Evolutionary conservation across 139 green algal genomes (phyloP), one percentile per base, ranked within the genome.

Genomic region (Chlorella sp.): DNA sequence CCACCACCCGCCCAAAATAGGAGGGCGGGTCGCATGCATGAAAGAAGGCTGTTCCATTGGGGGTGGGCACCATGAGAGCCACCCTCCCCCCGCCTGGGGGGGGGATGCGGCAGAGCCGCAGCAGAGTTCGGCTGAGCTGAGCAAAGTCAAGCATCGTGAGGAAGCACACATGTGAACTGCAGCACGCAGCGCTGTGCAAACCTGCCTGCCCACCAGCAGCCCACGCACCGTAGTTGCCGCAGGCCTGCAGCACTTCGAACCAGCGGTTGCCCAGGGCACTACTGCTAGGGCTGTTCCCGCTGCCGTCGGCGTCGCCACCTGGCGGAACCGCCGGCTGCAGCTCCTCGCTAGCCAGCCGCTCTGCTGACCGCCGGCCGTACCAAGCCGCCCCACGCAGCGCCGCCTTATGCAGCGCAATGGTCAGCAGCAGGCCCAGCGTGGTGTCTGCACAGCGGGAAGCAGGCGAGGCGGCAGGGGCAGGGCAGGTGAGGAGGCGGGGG

Each of bases 161-260:
- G n/a, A n/a, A n/a, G n/a, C n/a, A n/a, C n/a, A n/a, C n/a, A n/a
- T n/a, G n/a, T n/a, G n/a, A n/a, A n/a, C n/a, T n/a, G n/a, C n/a
- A n/a, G n/a, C n/a, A n/a, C n/a, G n/a, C n/a, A n/a, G n/a, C n/a
- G n/a, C n/a, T n/a, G n/a, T 60, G 51, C 14, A 54, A 17, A 7
- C 34, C 13, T 44, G 9, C 68, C 68, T n/a, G 4, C 69, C 51
- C 38, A 20, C 0, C 22, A 34, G 9, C 41, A 38, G 24, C 26
- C 32, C 13, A 6, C 30, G 28, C 67, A 89, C 90, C 90, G 43
- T 95, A 95, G 51, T 89, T 81, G 44, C 92, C 92, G 64, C 90
- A 94, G 54, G 84, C 73, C 5, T 76, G 87, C 38, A 93, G 72
- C 30, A 51, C 46, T 3, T 70, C n/a, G 48, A 28, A 83, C 88